These are phyloP conservation scores for Aspergillus jensenii DNA, from an alignment of 2,329 filamentous ascomycete genomes.

Conservation along the genomic window DNA sequence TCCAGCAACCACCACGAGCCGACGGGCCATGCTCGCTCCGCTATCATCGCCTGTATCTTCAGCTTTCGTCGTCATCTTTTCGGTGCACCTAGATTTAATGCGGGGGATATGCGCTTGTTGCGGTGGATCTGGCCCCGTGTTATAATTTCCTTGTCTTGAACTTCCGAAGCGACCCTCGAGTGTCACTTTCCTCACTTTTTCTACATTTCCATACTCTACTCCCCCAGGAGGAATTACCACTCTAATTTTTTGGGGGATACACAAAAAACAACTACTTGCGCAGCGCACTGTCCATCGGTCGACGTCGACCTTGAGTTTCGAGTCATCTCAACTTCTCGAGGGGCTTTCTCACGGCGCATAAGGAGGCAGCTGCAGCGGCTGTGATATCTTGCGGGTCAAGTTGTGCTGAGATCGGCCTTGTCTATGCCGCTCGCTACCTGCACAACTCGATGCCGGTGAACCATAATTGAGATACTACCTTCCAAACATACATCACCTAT, in stretches of 20 bases:
- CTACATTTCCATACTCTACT: not conserved
- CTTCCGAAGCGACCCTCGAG: not conserved
- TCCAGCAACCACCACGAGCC: slow-evolving; percentile 18
- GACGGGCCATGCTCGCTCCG: slow-evolving; percentile 23
- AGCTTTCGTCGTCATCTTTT: slow-evolving; percentile 16
- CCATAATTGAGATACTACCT: slow-evolving; percentile 4
- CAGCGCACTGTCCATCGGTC: slow-evolving; percentile 13
- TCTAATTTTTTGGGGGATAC: not conserved
- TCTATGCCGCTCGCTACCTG: slow-evolving; percentile 22
- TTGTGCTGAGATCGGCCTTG: slow-evolving; percentile 28
- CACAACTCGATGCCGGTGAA: slow-evolving; percentile 22
- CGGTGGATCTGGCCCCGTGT: slow-evolving; percentile 13
- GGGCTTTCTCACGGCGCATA: not conserved
- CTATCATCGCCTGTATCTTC: slow-evolving; percentile 20
- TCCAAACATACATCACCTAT: not conserved
- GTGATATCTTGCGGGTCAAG: slow-evolving; percentile 17
- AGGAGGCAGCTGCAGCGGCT: not conserved
- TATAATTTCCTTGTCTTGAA: slow-evolving; percentile 15
- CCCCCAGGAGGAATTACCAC: not conserved
- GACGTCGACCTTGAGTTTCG: slow-evolving; percentile 10
- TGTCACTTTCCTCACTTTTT: not conserved
- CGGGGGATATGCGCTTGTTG: slow-evolving; percentile 17
- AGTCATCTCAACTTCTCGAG: not conserved
- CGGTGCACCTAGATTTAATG: slow-evolving; percentile 14
- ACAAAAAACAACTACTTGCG: slow-evolving; percentile 1